A percentile compares a stretch with the other conserved stretches of the same genome.
phyloP scores from a whole-genome alignment of 179 eudicot species.

The Pouteria campechiana region DNA sequence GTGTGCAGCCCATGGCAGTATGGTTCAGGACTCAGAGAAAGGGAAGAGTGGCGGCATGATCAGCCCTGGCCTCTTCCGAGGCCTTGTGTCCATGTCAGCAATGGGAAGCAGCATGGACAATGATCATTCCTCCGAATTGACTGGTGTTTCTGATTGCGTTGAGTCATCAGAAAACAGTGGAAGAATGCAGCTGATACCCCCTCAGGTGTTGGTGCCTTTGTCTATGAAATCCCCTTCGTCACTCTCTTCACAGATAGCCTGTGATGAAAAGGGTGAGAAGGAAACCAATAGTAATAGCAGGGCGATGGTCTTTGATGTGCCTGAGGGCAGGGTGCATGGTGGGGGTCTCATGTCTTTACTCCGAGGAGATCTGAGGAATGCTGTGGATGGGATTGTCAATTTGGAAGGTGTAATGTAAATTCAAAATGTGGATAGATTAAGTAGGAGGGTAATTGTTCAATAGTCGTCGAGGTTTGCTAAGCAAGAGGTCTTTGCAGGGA shows the following conservation, averaged over 20 bases:
- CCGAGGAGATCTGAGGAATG: conserved; percentile 40
- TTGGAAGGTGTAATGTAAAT: too few relatives aligned
- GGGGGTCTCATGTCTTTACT: conserved; percentile 65
- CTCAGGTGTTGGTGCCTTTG: conserved; percentile 63
- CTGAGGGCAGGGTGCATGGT: conserved; percentile 75
- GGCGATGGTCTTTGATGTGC: conserved; percentile 19
- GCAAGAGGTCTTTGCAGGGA: too few relatives aligned
- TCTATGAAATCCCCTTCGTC: conserved; percentile 53
- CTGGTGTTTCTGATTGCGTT: conserved; percentile 39
- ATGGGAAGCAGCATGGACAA: conserved; percentile 24
- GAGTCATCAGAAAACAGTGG: conserved; percentile 29
- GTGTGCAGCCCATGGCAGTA: conserved; percentile 66
- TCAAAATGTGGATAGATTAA: too few relatives aligned
- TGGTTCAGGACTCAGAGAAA: conserved; percentile 34
- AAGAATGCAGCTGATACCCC: conserved; percentile 45
- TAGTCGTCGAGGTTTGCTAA: too few relatives aligned
- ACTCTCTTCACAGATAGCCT: conserved; percentile 13
- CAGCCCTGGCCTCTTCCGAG: conserved; percentile 52
- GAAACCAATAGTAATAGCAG: conserved; percentile 9
- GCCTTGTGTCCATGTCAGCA: conserved; percentile 33
- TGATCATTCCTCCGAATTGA: conserved; percentile 29
- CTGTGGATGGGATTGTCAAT: conserved; percentile 32
- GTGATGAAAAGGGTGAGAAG: conserved; percentile 12
- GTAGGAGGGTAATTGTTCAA: too few relatives aligned
- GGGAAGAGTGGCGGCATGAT: conserved; percentile 32